Base-by-base conservation (phyloP, 2,329 filamentous ascomycete species). In the Claviceps quebecensis region DNA sequence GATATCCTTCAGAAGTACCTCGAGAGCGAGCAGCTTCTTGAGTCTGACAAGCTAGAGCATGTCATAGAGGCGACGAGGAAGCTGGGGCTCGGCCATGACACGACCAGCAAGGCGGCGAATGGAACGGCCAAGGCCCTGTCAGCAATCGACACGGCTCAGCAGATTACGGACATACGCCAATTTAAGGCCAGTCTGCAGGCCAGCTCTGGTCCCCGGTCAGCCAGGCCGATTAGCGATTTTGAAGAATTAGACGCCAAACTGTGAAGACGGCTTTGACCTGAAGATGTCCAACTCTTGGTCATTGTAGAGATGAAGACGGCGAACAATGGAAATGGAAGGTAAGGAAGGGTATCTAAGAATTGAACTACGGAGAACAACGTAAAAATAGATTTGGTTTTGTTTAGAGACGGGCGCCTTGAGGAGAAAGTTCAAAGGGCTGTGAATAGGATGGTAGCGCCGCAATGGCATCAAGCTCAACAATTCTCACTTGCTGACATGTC, bases 231-330 rank as follows among this genome's bases (percentile, higher is more conserved):
- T 52, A 84, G 76, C 55, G 86, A 89, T 61, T 97, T 91, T 66
- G 86, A 95, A 64, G 91, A 96, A 54, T 73, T 83, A 54, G 87
- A 87, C 56, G 71, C 86, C 14, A 96, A 96, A 71, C 74, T 96
- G 52, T 91, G 52, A 56, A 39, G 11, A 16, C 39, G 37, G 22
- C 39, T 36, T 38, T 26, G n/a, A n/a, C 17, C 6, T 19, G 4
- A 9, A 7, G 38, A n/a, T 5, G 23, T 4, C 13, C 22, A 4
- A 19, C 22, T 34, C 9, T 34, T 4, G 1, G 29, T 34, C 29
- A 34, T 11, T 34, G 11, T 9, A 34, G 8, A 44, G 41, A 4
- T 5, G 5, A 16, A 22, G 43, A 45, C 29, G 29, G 13, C 43
- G 22, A 22, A 43, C n/a, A 29, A n/a, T 16, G 39, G 14, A 5